Conservation (phyloP, 768 basidiomycete species). For the Epithele typhae region DNA sequence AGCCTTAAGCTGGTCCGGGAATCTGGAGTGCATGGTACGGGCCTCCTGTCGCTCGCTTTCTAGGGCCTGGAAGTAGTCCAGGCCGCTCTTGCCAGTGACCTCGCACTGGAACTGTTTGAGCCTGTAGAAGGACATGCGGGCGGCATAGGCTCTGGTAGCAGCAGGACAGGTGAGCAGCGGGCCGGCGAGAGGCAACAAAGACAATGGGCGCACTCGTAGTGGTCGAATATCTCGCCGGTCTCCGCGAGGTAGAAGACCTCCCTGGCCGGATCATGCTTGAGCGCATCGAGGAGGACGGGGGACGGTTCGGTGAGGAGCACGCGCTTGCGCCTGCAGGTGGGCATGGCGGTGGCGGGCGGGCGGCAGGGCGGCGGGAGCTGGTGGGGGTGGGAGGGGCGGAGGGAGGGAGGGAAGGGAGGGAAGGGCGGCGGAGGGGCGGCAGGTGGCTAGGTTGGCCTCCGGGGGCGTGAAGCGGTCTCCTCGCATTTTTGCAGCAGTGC, state of each 20-base stretch:
- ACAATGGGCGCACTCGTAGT: slow-evolving; percentile 76
- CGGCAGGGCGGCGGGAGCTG: slow-evolving; percentile 34
- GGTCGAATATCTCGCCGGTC: slow-evolving; percentile 96
- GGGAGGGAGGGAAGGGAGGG: slow-evolving; percentile 41
- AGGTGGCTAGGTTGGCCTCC: slow-evolving; percentile 26
- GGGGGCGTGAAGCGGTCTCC: slow-evolving; percentile 25
- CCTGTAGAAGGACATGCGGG: slow-evolving; percentile 92
- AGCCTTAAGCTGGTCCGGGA: slow-evolving; percentile 89
- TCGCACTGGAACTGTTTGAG: slow-evolving; percentile 96
- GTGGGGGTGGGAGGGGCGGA: slow-evolving; percentile 35
- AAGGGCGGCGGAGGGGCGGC: slow-evolving; percentile 24
- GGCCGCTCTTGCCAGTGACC: slow-evolving; percentile 89
- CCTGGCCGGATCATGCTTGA: slow-evolving; percentile 58
- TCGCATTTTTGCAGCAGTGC: slow-evolving; percentile 27
- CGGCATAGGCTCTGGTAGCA: slow-evolving; percentile 63
- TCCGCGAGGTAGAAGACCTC: slow-evolving; percentile 90
- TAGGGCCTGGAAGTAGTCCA: slow-evolving; percentile 93
- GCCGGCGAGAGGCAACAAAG: slow-evolving; percentile 19
- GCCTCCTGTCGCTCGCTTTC: slow-evolving; percentile 91
- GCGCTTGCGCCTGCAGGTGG: slow-evolving; percentile 86
- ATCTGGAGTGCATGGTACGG: slow-evolving; percentile 82
- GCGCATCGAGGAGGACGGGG: slow-evolving; percentile 59
- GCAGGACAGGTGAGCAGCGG: slow-evolving; percentile 13
- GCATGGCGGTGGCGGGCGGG: slow-evolving; percentile 44
- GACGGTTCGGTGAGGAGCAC: slow-evolving; percentile 85